These are phyloP conservation scores for Aspergillus ruber DNA, from an alignment of 2,329 filamentous ascomycete genomes.

Conservation along the genomic window DNA sequence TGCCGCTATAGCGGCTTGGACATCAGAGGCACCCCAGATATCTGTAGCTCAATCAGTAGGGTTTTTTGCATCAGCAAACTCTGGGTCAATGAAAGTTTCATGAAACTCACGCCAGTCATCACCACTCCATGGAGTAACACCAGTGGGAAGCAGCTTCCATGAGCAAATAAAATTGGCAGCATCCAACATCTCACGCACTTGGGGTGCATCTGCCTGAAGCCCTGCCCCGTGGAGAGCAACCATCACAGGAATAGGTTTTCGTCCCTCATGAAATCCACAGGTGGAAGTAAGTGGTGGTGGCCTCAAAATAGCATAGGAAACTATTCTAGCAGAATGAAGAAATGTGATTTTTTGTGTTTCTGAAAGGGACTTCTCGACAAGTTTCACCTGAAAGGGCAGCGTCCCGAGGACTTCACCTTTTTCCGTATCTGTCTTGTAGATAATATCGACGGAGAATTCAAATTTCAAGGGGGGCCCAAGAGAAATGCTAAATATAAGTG, in stretches of 20 bases:
- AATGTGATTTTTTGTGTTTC: conserved; percentile 50
- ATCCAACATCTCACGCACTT: conserved; percentile 45
- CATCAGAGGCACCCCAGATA: conserved; percentile 52
- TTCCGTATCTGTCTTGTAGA: conserved; percentile 6
- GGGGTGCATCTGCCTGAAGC: conserved; percentile 46
- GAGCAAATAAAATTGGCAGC: conserved; percentile 46
- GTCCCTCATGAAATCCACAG: conserved; percentile 6
- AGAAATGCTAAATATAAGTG: conserved; percentile 24
- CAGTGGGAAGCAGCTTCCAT: conserved; percentile 52
- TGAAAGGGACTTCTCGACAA: conserved; percentile 20
- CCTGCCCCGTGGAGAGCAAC: conserved; percentile 53
- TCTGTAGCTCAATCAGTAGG: conserved; percentile 20
- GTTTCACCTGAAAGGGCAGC: conserved; percentile 11
- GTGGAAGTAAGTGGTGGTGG: conserved; percentile 42
- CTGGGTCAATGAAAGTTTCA: neutral
- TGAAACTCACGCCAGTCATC: conserved; percentile 51
- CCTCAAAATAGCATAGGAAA: conserved; percentile 54
- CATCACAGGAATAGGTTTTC: conserved; percentile 47
- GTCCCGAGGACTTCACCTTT: conserved; percentile 2
- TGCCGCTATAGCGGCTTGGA: conserved; percentile 46
- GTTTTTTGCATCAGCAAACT: neutral
- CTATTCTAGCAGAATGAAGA: conserved; percentile 47
- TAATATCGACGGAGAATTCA: conserved; percentile 13
- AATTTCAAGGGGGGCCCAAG: neutral
- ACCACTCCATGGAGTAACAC: conserved; percentile 53